Conservation (phyloP, 1,284 basidiomycete genomes). For the Cystobasidium pallidum region DNA sequence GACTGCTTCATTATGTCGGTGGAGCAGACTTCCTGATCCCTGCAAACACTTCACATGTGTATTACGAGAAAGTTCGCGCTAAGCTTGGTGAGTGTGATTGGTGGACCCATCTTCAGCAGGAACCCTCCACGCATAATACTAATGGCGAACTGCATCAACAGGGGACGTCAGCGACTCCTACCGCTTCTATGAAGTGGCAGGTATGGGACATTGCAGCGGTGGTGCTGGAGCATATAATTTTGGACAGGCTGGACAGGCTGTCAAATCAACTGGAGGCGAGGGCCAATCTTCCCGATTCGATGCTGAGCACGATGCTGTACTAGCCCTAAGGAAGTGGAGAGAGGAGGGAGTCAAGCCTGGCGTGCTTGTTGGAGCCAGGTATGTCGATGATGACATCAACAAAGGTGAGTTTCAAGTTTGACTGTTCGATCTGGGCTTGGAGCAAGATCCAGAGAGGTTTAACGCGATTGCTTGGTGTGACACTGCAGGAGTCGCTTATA, state of each 20-base stretch:
- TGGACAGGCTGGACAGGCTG: slow-evolving; percentile 19
- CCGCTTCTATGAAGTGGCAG: slow-evolving; percentile 45
- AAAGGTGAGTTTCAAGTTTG: background rate
- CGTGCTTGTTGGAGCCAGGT: slow-evolving; percentile 37
- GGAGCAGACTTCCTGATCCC: slow-evolving; percentile 50
- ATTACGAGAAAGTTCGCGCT: slow-evolving; percentile 46
- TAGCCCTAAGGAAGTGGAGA: slow-evolving; percentile 44
- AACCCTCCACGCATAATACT: no score
- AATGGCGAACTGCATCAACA: slow-evolving; percentile 15
- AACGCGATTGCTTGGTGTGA: background rate
- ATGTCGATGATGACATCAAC: slow-evolving; percentile 30
- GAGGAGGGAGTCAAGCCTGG: slow-evolving; percentile 43
- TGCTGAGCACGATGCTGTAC: slow-evolving; percentile 43
- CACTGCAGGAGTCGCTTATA: slow-evolving; percentile 27
- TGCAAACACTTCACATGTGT: slow-evolving; percentile 37
- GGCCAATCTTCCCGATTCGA: slow-evolving; percentile 31
- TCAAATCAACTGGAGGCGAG: slow-evolving; percentile 4
- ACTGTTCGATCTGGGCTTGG: background rate
- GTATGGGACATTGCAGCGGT: slow-evolving; percentile 43
- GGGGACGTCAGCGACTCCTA: slow-evolving; percentile 45
- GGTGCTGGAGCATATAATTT: slow-evolving; percentile 42
- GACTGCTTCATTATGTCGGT: slow-evolving; percentile 49
- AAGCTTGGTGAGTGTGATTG: slow-evolving; percentile 34
- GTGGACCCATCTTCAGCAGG: no score
- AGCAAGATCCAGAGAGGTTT: background rate